Evolutionary conservation across 1,139 yeast genomes (phyloP).

Genomic region (Suhomyces panamericanus): DNA sequence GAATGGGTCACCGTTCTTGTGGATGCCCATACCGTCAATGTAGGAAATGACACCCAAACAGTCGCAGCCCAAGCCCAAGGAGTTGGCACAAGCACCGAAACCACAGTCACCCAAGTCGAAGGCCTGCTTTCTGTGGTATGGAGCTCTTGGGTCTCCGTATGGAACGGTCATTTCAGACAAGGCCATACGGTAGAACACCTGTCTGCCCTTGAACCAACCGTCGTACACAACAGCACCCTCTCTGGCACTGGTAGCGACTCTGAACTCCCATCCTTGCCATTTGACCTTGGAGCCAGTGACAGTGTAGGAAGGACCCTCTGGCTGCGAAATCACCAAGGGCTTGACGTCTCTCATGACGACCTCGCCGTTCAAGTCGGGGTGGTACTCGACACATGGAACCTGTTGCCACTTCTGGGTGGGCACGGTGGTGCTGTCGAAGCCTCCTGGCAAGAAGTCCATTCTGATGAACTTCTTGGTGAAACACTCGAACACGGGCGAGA

Average conservation of each 20-base stretch:
- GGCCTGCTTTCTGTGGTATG: slow-evolving; percentile 89
- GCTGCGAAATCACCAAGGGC: slow-evolving; percentile 75
- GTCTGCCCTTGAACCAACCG: slow-evolving; percentile 78
- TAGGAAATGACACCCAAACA: slow-evolving; percentile 86
- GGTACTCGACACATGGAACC: slow-evolving; percentile 66
- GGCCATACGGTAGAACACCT: slow-evolving; percentile 73
- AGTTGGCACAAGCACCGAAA: slow-evolving; percentile 78
- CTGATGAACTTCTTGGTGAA: slow-evolving; percentile 64
- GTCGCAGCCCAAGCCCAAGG: slow-evolving; percentile 79
- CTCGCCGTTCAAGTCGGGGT: slow-evolving; percentile 71
- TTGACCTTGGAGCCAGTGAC: slow-evolving; percentile 61
- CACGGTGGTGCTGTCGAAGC: slow-evolving; percentile 62
- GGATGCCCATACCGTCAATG: slow-evolving; percentile 63
- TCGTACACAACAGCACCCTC: slow-evolving; percentile 85
- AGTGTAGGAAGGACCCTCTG: slow-evolving; percentile 84
- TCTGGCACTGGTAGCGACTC: slow-evolving; percentile 72
- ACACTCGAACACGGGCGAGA: slow-evolving; percentile 78
- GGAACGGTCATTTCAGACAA: slow-evolving; percentile 92
- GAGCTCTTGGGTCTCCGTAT: slow-evolving; percentile 87
- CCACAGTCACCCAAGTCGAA: slow-evolving; percentile 92
- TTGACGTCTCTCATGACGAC: slow-evolving; percentile 57
- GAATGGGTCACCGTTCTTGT: slow-evolving; percentile 64
- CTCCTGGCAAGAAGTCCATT: slow-evolving; percentile 78
- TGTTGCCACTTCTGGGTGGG: slow-evolving; percentile 62
- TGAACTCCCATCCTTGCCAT: slow-evolving; percentile 93